Base-by-base conservation (phyloP, 371 early-diverging fungal genomes). In the Saksenaea oblongispora region DNA sequence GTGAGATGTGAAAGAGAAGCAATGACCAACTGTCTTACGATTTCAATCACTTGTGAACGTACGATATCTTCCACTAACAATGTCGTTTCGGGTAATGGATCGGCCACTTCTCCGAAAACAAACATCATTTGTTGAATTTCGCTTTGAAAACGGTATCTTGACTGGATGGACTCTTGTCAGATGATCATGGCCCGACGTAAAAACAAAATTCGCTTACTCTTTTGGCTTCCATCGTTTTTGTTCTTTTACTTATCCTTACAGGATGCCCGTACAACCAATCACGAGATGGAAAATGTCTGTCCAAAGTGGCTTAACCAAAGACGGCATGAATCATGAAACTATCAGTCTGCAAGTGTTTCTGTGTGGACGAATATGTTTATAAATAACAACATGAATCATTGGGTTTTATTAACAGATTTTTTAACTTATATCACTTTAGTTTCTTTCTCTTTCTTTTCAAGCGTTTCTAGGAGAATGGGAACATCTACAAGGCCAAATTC, bases 121-220 rank as follows among this genome's bases (percentile, higher is more conserved):
- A 92, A 98, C 97, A 98, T 97, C 98, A 98, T 98, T 86, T 96
- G 94, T 70, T 90, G 90, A 68, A 95, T 95, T 72, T 95, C 95
- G 34, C 83, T 84, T 67, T 81, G 82, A 34, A 81, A 81, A 1
- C 76, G 67, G 55, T 80, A 80, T 39, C 70, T 71, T 11, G 63
- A 66, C 51, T 47, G 22, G 5, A n/a, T 17, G 22, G 51, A 22
- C 22, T n/a, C 10, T 34, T 31, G 31, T 31, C 31, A 31, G 15
- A 28, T 13, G 54, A 18, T 18, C 22, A 28, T 8, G 1, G n/a
- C 15, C 54, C 5, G 15, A 18, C 2, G 13, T 3, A 13, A 22
- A 18, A 17, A 34, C 18, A 13, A 18, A 1, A 14, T 3, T 34
- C 26, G 24, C 34, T 34, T 56, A 56, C 34, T 27, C 9, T 56